A percentile compares a stretch with the other conserved stretches of the same genome.
phyloP scores from a whole-genome alignment of 352 stramenopile species.

The Pythium aquatile region DNA sequence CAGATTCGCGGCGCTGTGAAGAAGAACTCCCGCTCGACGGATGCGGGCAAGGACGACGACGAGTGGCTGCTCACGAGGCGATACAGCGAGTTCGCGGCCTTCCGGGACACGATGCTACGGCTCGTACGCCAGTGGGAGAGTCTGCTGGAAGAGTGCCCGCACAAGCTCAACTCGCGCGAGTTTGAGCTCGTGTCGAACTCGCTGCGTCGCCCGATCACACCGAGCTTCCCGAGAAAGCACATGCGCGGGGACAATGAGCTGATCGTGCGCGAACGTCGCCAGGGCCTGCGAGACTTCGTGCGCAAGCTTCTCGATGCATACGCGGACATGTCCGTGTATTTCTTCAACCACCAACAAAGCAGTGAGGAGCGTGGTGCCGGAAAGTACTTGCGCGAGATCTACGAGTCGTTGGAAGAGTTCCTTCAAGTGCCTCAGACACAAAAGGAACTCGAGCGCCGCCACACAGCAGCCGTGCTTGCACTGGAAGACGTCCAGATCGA shows the following conservation, averaged over 20 bases:
- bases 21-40: conserved; percentile 6
- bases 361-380: conserved; percentile 19
- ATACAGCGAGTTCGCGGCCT: conserved; percentile 66
- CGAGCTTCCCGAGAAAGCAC: conserved; percentile 58
- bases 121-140: conserved; percentile 45
- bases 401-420: conserved; percentile 31
- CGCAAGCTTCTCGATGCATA: conserved; percentile 58
- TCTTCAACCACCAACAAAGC: conserved; percentile 28
- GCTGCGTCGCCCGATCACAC: conserved; percentile 43
- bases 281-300: conserved; percentile 52
- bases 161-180: conserved; percentile 25
- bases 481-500: conserved; percentile 19
- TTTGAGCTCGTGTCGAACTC: conserved; percentile 31
- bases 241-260: conserved; percentile 53
- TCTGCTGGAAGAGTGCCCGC: conserved; percentile 18
- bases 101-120: conserved; percentile 47
- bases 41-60: conserved; percentile 10
- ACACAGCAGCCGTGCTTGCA: conserved; percentile 16
- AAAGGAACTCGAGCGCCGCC: conserved; percentile 22
- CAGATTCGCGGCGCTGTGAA: conserved; percentile 40
- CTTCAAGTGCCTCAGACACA: conserved; percentile 16
- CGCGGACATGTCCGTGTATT: conserved; percentile 56
- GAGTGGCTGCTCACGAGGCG: conserved; percentile 55
- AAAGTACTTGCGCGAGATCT: conserved; percentile 25
- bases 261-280: conserved; percentile 49